A percentile compares a stretch with the other conserved stretches of the same genome.
phyloP scores from a whole-genome alignment of 371 early-diverging fungal species.

The Rhizopus arrhizus region DNA sequence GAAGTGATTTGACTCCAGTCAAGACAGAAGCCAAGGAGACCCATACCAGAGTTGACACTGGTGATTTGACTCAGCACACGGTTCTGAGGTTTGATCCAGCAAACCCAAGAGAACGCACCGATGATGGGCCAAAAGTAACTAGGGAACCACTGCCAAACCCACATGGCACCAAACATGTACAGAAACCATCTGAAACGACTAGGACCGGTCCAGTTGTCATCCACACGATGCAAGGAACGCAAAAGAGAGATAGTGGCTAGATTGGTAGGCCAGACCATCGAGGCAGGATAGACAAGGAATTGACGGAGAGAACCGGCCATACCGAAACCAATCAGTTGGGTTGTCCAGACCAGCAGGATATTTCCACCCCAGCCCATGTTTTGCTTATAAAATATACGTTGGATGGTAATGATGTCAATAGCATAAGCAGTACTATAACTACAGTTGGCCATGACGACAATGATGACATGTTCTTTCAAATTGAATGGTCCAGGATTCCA shows the following conservation, averaged over 20 bases:
- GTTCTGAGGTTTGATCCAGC: constrained; percentile 69
- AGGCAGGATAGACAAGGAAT: constrained; percentile 78
- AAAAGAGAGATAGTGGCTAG: constrained; percentile 76
- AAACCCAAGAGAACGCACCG: constrained; percentile 72
- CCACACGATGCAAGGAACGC: constrained; percentile 67
- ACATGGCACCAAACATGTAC: constrained; percentile 56
- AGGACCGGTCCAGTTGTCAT: constrained; percentile 48
- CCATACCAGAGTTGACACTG: constrained; percentile 66
- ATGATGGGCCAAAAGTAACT: constrained; percentile 73
- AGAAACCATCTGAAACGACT: constrained; percentile 70
- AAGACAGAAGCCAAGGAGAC: constrained; percentile 69
- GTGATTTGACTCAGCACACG: constrained; percentile 61
- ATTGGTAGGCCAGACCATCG: constrained; percentile 86
- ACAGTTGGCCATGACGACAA: constrained; percentile 68
- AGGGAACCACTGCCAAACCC: constrained; percentile 80
- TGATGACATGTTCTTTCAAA: constrained; percentile 85
- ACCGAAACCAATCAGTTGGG: constrained; percentile 82
- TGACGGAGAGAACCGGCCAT: constrained; percentile 78
- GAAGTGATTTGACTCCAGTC: constrained; percentile 76
- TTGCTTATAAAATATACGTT: constrained; percentile 62
- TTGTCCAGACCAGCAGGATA: constrained; percentile 64
- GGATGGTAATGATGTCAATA: constrained; percentile 73
- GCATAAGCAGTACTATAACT: constrained; percentile 66
- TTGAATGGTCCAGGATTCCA: constrained; percentile 87
- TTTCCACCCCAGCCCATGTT: constrained; percentile 65